A percentile compares a stretch with the other conserved stretches of the same genome.
phyloP scores from a whole-genome alignment of 768 basidiomycete species.

The Psilocybe tampanensis region DNA sequence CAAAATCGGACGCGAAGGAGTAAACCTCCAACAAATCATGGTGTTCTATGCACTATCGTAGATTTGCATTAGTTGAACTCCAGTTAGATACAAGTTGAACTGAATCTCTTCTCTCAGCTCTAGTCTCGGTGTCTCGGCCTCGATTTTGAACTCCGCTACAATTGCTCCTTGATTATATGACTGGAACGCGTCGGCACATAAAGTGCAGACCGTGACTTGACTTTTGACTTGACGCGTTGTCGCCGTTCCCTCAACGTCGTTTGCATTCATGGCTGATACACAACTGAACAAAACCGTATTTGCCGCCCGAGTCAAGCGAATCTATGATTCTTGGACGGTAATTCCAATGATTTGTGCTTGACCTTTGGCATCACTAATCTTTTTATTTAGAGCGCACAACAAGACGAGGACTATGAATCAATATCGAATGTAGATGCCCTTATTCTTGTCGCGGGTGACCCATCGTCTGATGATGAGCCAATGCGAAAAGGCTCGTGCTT shows the following conservation, averaged over 20 bases:
- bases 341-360: slow-evolving; percentile 25
- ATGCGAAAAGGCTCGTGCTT: slow-evolving; percentile 89
- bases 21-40: no score
- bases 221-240: slow-evolving; percentile 25
- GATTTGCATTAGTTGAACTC: no score
- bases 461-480: slow-evolving; percentile 85
- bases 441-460: slow-evolving; percentile 75
- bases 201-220: slow-evolving; percentile 17
- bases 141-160: slow-evolving; percentile 30
- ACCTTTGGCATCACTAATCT: not conserved
- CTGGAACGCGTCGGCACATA: slow-evolving; percentile 22
- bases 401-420: slow-evolving; percentile 72
- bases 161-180: slow-evolving; percentile 12
- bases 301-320: slow-evolving; percentile 54
- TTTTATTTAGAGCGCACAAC: slow-evolving; percentile 54
- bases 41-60: no score
- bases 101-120: no score
- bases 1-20: no score
- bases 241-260: slow-evolving; percentile 17
- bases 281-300: slow-evolving; percentile 70
- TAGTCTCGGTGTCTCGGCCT: no score
- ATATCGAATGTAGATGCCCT: slow-evolving; percentile 72
- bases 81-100: no score
- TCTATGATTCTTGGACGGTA: slow-evolving; percentile 69
- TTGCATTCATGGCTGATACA: slow-evolving; percentile 54